These are phyloP conservation scores for Periconia macrospinosa DNA, from an alignment of 2,329 filamentous ascomycete genomes.

Conservation along the genomic window DNA sequence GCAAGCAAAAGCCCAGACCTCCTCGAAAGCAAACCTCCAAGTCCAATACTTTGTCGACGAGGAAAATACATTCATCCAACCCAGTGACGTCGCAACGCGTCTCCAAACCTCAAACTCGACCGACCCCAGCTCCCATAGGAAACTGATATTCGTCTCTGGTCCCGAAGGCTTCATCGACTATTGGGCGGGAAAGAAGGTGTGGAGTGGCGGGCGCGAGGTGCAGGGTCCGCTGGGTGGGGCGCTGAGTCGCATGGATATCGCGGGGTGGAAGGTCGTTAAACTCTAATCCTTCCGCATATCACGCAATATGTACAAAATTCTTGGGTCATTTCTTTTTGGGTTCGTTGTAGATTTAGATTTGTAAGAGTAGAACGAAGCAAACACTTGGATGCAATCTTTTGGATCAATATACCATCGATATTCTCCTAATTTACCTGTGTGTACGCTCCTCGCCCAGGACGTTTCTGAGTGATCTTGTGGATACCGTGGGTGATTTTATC, in stretches of 20 bases:
- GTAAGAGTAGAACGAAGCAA: not conserved
- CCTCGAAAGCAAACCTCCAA: conserved; percentile 27
- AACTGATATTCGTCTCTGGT: conserved; percentile 81
- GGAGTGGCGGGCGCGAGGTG: conserved; percentile 70
- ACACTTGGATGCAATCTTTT: too few species aligned
- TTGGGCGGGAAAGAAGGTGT: conserved; percentile 79
- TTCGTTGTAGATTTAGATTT: too few species aligned
- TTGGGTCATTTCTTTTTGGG: too few species aligned
- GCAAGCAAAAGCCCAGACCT: conserved; percentile 44
- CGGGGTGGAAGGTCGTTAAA: conserved; percentile 62
- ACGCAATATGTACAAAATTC: too few species aligned
- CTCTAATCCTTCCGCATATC: too few species aligned
- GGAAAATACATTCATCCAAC: conserved; percentile 66
- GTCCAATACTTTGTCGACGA: conserved; percentile 83
- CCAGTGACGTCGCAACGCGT: conserved; percentile 38
- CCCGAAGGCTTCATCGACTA: conserved; percentile 86
- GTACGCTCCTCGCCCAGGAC: too few species aligned
- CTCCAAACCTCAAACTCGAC: conserved; percentile 20
- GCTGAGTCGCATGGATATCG: conserved; percentile 61
- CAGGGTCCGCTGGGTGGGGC: conserved; percentile 76
- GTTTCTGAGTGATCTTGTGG: too few species aligned
- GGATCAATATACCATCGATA: too few species aligned
- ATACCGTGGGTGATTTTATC: too few species aligned
- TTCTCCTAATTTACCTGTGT: too few species aligned
- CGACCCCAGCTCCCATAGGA: conserved; percentile 49